Evolutionary conservation across 768 basidiomycete species (phyloP).

Genomic region (Rickenella mellea): DNA sequence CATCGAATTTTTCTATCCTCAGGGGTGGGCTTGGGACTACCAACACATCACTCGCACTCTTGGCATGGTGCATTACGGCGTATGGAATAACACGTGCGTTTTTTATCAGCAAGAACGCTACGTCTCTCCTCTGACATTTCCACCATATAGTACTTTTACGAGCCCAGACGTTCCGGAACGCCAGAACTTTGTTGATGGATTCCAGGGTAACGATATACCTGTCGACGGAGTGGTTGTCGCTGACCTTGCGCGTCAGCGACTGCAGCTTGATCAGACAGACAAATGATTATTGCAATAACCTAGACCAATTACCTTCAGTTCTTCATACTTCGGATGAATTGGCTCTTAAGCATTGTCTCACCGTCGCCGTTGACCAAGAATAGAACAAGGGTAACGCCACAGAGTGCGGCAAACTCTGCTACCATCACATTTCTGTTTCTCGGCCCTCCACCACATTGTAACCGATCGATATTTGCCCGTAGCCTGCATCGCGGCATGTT

Average conservation of each 20-base stretch:
- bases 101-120: conserved; percentile 2
- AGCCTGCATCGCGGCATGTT: too few species aligned
- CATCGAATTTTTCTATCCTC: conserved; percentile 84
- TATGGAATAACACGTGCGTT: conserved; percentile 67
- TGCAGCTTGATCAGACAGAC: conserved; percentile 57
- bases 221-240: conserved; percentile 66
- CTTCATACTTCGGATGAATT: too few species aligned
- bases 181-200: too few species aligned
- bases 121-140: neutral
- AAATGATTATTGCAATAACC: too few species aligned
- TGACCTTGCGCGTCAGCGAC: conserved; percentile 44
- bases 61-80: conserved; percentile 76
- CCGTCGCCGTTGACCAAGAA: too few species aligned
- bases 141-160: conserved; percentile 52
- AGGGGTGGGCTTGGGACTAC: conserved; percentile 82
- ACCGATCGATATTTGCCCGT: too few species aligned
- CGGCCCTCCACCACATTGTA: too few species aligned
- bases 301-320: too few species aligned
- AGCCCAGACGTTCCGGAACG: conserved; percentile 70
- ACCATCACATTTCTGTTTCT: too few species aligned
- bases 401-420: too few species aligned
- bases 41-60: conserved; percentile 72
- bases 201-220: conserved; percentile 77
- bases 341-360: too few species aligned
- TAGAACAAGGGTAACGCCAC: too few species aligned